Evolutionary conservation across 140 eudicot genomes (phyloP).

Genomic region (Cichorium intybus): DNA sequence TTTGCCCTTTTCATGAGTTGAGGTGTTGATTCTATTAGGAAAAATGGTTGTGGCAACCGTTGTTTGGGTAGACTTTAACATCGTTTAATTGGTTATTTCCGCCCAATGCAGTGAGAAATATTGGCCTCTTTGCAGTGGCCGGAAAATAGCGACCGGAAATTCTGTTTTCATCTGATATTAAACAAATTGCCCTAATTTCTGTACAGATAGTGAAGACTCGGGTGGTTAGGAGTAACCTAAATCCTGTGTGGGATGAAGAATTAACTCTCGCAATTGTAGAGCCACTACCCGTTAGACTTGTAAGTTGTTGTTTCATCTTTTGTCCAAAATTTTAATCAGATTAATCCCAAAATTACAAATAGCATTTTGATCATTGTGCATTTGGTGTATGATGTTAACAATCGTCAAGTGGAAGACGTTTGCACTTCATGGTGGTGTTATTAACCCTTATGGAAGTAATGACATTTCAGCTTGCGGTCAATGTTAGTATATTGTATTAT

Average conservation of each 20-base stretch:
- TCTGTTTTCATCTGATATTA: not conserved
- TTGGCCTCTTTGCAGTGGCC: too few relatives aligned
- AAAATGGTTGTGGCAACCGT: conserved; percentile 8
- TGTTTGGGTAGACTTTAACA: not conserved
- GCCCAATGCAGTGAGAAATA: conserved; percentile 18
- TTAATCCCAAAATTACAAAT: not conserved
- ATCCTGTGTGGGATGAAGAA: conserved; percentile 71
- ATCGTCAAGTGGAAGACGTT: too few relatives aligned
- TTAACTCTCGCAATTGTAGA: conserved; percentile 55
- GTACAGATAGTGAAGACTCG: conserved; percentile 62
- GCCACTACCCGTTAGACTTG: conserved; percentile 47
- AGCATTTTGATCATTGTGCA: not conserved
- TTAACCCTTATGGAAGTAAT: too few relatives aligned
- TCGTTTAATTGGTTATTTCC: conserved; percentile 23
- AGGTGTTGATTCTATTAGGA: conserved; percentile 6
- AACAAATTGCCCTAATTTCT: not conserved
- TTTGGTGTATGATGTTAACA: too few relatives aligned
- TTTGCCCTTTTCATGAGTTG: not conserved
- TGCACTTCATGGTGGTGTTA: too few relatives aligned
- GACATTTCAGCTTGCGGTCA: too few relatives aligned
- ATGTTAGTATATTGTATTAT: too few relatives aligned
- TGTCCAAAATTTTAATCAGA: not conserved
- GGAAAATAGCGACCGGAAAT: conserved; percentile 2
- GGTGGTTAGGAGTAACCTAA: conserved; percentile 43
- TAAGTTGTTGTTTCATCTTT: conserved; percentile 17